Base-by-base conservation (phyloP, 805 yeast genomes). In the Lipomyces orientalis region DNA sequence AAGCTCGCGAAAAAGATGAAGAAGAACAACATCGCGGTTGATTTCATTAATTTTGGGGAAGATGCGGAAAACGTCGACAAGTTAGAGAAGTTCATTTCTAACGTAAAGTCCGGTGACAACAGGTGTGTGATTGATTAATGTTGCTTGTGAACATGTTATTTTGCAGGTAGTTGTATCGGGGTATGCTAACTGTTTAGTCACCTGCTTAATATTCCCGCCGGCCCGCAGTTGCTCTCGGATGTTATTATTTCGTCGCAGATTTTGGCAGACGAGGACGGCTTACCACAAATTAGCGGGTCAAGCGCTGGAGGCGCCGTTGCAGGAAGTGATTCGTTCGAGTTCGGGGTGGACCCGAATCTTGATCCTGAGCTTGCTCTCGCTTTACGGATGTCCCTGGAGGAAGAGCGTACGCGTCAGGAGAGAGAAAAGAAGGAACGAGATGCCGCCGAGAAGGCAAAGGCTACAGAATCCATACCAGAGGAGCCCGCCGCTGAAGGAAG, bases 281-380 rank as follows among this genome's bases (percentile, higher is more conserved):
- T 65, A 25, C 61, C 71, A 8, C 71, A 67, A 29, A 61, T 60
- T 58, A 83, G 81, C 16, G 79, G 80, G 51, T 80, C 76, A 16
- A 77, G 76, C 57, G 85, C 82, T 22, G 85, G 82, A 2, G 82
- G 77, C n/a, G 86, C 82, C 34, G 80, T 79, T 14, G 75, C 70
- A 39, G 67, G 67, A 25, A 75, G 70, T 37, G 78, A 74, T 60
- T 84, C 82, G 67, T 87, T 87, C 79, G 91, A 88, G 65, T 84
- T 89, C 75, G 90, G 88, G 62, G 86, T 86, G 52, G 98, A 94
- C 79, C 94, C 97, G 39, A 88, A 88, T 72, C 90, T 92, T 87
- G 99, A 95, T 75, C 98, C 98, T 39, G 99, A 95, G 79, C 86
- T 95, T 76, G 99, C 98, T 0, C 84, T 95, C 83, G 99, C 98